Evolutionary conservation across 148 eudicot species (phyloP).

Genomic region (Fagopyrum homotropicum): DNA sequence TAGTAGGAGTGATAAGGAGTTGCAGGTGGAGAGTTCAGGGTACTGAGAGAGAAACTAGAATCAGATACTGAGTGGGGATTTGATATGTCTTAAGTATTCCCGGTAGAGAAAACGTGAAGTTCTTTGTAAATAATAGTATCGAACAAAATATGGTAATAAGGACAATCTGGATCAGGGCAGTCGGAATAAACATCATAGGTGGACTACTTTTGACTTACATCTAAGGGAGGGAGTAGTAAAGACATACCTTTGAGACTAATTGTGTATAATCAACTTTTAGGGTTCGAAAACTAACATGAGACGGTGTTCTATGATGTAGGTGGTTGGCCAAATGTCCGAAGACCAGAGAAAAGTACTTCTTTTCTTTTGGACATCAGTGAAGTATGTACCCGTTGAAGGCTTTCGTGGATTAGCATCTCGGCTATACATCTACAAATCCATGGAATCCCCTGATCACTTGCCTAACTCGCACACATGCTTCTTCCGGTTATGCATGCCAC

Average conservation of each 20-base stretch:
- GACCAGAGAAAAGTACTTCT: constrained; percentile 70
- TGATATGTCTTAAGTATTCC: background rate
- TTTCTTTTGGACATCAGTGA: constrained; percentile 90
- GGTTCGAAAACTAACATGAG: background rate
- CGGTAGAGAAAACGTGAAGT: background rate
- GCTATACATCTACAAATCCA: constrained; percentile 47
- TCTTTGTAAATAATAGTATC: background rate
- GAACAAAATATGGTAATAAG: background rate
- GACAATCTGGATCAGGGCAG: background rate
- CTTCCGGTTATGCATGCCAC: constrained; percentile 60
- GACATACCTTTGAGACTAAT: background rate
- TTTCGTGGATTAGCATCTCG: constrained; percentile 74
- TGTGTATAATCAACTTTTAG: background rate
- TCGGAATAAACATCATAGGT: background rate
- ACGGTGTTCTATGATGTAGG: constrained; percentile 23
- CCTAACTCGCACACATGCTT: constrained; percentile 92
- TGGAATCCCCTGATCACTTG: constrained; percentile 37
- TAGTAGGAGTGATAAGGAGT: too few relatives aligned
- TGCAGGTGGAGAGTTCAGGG: background rate
- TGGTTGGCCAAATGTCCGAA: constrained; percentile 44
- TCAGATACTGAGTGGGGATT: background rate
- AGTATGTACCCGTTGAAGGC: constrained; percentile 76
- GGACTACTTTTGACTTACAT: background rate
- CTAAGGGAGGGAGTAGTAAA: background rate
- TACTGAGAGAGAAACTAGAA: background rate